These are phyloP conservation scores for Hypoxylon perforatum DNA, from an alignment of 495 filamentous ascomycete species.

Conservation along the genomic window DNA sequence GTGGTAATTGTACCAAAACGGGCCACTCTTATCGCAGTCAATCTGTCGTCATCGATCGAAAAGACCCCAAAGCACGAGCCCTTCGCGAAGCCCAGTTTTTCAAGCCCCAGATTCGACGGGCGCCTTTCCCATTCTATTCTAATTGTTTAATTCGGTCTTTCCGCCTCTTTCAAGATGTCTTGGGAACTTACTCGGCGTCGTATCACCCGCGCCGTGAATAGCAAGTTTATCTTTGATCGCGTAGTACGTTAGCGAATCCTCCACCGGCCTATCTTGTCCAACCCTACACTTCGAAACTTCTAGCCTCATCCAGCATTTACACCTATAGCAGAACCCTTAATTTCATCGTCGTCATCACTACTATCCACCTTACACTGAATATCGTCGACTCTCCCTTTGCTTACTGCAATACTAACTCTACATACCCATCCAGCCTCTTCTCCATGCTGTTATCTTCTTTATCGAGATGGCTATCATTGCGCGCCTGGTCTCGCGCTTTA, in stretches of 20 bases:
- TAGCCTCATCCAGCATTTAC: constrained; percentile 32
- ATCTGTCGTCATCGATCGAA: constrained; percentile 44
- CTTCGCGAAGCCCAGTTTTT: constrained; percentile 39
- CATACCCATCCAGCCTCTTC: constrained; percentile 72
- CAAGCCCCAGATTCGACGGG: constrained; percentile 27
- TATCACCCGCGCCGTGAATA: constrained; percentile 75
- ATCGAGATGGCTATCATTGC: constrained; percentile 88
- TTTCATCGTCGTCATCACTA: constrained; percentile 14
- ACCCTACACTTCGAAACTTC: constrained; percentile 26
- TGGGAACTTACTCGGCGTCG: constrained; percentile 70
- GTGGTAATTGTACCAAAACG: constrained; percentile 22
- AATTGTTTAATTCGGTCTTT: constrained; percentile 8
- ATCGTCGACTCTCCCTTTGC: constrained; percentile 5
- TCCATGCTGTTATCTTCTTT: constrained; percentile 86
- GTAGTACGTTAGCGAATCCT: constrained; percentile 67
- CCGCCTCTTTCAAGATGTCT: constrained; percentile 53
- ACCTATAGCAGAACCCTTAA: constrained; percentile 20
- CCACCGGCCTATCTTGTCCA: constrained; percentile 9
- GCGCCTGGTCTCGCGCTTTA: constrained; percentile 86
- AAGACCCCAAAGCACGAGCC: constrained; percentile 16
- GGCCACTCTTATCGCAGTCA: constrained; percentile 36
- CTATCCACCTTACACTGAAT: constrained; percentile 16
- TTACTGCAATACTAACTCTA: constrained; percentile 38
- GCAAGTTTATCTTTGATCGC: constrained; percentile 81
- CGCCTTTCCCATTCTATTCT: constrained; percentile 24